Evolutionary conservation across 768 basidiomycete genomes (phyloP), one percentile per base, ranked within the genome.

Genomic region (Tylopilus rubrobrunneus): DNA sequence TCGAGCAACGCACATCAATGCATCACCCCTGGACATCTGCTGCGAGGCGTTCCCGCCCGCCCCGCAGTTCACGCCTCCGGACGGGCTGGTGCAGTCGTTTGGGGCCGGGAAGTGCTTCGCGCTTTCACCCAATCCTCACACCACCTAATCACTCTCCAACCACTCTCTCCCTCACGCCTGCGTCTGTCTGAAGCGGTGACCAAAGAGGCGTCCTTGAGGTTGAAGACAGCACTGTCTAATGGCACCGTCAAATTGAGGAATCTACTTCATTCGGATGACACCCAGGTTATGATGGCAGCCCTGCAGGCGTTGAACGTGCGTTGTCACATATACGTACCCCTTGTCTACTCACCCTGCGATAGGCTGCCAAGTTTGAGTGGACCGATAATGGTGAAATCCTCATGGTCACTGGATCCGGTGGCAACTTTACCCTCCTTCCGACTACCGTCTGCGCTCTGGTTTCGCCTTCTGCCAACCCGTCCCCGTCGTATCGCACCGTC

Each of bases 281-380:
- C 97, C 0, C 93, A 95, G 61, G 96, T 99, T 50, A 99, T 99
- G 97, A 98, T 98, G 94, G 78, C 86, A 4, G 96, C 95, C 33
- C 78, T 98, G 29, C 75, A 83, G 40, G 91, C 93, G 49, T 82
- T 99, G 57, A 87, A 94, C 77, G 92, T 89, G 52, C 34, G 29
- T 43, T 14, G 17, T 42, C 49, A 15, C 33, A 14, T 29, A 31
- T 42, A 14, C 41, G 33, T 51, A 45, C 14, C 27, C 42, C 3
- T 39, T 25, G 3, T 34, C 0, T 53, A 4, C 51, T 46, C 52
- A 60, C 29, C 19, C 39, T 44, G 17, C 23, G 7, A 47, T 58
- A 93, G 90, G 96, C 96, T 44, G 96, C 97, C 10, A 81, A 74
- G 45, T 99, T 98, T 67, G 76, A 82, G 19, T 99, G 94, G 96